A percentile compares a stretch with the other conserved stretches of the same genome.
phyloP scores from a whole-genome alignment of 345 rosid species.

The Eucalyptus pauciflora region DNA sequence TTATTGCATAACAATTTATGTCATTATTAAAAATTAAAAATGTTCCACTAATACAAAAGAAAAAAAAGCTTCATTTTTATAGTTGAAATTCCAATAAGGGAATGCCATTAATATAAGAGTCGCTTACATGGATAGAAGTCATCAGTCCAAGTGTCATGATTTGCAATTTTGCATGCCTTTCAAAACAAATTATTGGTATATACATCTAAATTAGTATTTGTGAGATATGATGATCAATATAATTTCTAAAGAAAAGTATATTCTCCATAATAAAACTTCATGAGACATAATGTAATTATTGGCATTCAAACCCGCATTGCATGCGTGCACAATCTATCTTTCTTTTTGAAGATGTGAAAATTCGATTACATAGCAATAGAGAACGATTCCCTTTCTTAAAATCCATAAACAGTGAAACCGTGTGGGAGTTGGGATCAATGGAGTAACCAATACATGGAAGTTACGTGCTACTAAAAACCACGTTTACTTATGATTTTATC shows the following conservation, averaged over 20 bases:
- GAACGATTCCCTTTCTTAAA: not conserved
- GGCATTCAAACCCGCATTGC: fast-evolving
- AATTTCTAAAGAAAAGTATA: not conserved
- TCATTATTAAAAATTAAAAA: not conserved
- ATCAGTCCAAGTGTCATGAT: not conserved
- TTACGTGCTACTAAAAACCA: not conserved
- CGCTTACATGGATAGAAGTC: not conserved
- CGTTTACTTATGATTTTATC: not conserved
- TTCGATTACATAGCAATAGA: not conserved
- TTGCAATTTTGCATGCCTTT: not conserved
- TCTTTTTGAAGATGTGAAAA: not conserved
- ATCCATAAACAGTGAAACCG: not conserved
- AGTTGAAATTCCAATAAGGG: too few species aligned
- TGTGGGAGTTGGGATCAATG: not conserved
- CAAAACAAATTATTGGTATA: fast-evolving
- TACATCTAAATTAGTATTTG: not conserved
- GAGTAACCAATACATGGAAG: not conserved
- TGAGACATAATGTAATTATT: not conserved
- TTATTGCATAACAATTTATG: too few species aligned
- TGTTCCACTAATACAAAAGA: not conserved
- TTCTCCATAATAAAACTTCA: not conserved
- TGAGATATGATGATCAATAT: too few species aligned
- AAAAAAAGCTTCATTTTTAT: not conserved
- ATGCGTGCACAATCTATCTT: fast-evolving
- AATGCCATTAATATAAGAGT: not conserved